Conservation (phyloP, 1,139 yeast species). For the Taphrina pruni region DNA sequence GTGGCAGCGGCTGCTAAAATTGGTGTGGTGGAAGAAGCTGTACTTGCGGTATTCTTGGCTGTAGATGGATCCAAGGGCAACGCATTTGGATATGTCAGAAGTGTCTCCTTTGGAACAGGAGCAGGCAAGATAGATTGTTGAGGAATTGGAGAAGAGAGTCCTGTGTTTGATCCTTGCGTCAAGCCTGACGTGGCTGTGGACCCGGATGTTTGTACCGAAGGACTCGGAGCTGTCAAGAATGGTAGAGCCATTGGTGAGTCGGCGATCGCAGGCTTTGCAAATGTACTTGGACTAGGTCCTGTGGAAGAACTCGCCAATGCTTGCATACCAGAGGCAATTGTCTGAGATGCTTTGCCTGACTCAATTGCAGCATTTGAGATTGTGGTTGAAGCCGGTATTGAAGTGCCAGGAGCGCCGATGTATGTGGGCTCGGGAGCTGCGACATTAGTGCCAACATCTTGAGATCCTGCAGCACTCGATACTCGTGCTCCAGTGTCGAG, state of each 20-base stretch:
- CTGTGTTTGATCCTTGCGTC: neutral
- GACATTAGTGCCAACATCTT: neutral
- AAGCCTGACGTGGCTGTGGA: neutral
- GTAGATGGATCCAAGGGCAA: neutral
- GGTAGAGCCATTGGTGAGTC: neutral
- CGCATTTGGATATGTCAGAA: neutral
- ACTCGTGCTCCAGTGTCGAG: neutral
- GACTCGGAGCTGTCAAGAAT: neutral
- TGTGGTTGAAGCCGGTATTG: neutral
- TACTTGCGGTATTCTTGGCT: neutral
- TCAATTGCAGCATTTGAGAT: neutral
- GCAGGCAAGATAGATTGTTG: neutral
- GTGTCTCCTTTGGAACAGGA: neutral
- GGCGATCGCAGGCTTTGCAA: neutral
- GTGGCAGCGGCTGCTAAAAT: neutral
- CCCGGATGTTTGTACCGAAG: neutral
- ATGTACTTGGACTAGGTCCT: neutral
- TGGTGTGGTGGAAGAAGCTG: neutral
- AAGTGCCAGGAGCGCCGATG: constrained; percentile 8
- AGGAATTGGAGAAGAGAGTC: neutral
- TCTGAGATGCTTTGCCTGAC: neutral
- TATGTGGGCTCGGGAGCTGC: neutral
- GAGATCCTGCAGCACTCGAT: neutral
- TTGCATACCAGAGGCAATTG: neutral
- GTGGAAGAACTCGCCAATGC: neutral